Percentiles rank a stretch among this genome's conserved stretches.
Evolutionary conservation across 164 flowering plant species (phyloP).

Genomic region (Vitis amurensis): DNA sequence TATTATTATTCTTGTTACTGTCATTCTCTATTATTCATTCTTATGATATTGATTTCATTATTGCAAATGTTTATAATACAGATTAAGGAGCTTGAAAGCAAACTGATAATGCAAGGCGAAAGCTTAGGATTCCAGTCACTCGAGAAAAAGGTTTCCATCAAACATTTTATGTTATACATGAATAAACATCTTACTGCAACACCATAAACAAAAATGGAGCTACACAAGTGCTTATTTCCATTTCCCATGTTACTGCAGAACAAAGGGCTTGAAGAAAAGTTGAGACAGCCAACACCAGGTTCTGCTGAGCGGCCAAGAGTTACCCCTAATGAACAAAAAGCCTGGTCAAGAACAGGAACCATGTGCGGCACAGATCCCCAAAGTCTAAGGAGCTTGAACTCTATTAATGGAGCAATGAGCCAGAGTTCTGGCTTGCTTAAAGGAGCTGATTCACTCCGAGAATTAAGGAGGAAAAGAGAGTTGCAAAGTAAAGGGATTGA

Average conservation of each 20-base stretch:
- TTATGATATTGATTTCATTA: too few relatives aligned
- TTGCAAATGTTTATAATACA: neutral
- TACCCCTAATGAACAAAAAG: slow-evolving; percentile 9
- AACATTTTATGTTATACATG: neutral
- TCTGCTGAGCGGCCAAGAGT: slow-evolving; percentile 9
- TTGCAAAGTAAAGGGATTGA: slow-evolving; percentile 14
- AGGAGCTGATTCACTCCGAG: slow-evolving; percentile 22
- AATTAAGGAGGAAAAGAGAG: slow-evolving; percentile 27
- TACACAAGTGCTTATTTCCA: neutral
- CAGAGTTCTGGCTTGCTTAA: slow-evolving; percentile 21
- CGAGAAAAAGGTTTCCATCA: slow-evolving; percentile 9
- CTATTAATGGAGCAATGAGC: slow-evolving; percentile 6
- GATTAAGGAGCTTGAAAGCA: slow-evolving; percentile 17
- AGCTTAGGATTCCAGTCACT: neutral
- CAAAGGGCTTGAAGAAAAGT: slow-evolving; percentile 12
- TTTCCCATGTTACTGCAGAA: slow-evolving; percentile 8
- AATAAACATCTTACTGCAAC: neutral
- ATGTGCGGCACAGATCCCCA: slow-evolving; percentile 11
- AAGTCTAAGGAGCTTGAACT: slow-evolving; percentile 10
- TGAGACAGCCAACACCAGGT: neutral
- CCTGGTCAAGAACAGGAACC: slow-evolving; percentile 6
- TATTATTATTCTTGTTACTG: too few relatives aligned
- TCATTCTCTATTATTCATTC: too few relatives aligned
- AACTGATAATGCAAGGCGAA: slow-evolving; percentile 2
- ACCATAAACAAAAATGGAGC: neutral